Evolutionary conservation across 2,329 filamentous ascomycete genomes (phyloP).

Genomic region (Basipetospora chlamydospora): DNA sequence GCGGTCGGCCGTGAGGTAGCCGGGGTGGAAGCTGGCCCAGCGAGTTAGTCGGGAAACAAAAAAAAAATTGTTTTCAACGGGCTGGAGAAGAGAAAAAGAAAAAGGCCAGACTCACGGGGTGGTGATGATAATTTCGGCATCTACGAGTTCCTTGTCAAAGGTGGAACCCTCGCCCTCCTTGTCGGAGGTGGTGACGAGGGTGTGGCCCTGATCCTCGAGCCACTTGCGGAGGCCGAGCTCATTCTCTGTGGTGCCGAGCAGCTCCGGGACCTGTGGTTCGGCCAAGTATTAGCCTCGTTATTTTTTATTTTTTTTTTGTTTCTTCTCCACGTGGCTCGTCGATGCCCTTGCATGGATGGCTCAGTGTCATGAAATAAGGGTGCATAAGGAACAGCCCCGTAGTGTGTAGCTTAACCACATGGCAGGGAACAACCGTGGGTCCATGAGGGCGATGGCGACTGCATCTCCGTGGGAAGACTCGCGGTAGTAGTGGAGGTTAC

Average conservation of each 20-base stretch:
- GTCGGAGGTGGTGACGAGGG: conserved; percentile 89
- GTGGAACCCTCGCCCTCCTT: conserved; percentile 89
- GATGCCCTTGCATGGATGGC: too few species aligned
- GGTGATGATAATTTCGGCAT: conserved; percentile 97
- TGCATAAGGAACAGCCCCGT: too few species aligned
- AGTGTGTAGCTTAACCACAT: too few species aligned
- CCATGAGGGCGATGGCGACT: too few species aligned
- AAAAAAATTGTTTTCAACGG: neutral
- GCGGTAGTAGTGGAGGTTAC: too few species aligned
- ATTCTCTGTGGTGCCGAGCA: conserved; percentile 94
- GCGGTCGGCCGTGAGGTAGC: conserved; percentile 92
- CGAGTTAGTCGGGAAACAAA: too few species aligned
- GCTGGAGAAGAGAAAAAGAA: conserved; percentile 2
- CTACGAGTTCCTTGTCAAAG: conserved; percentile 90
- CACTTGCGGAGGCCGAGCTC: conserved; percentile 95
- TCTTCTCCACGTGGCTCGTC: neutral
- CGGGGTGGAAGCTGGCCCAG: conserved; percentile 72
- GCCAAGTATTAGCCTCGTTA: too few species aligned
- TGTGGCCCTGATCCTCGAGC: conserved; percentile 95
- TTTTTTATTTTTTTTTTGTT: too few species aligned
- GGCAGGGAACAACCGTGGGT: too few species aligned
- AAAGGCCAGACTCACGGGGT: conserved; percentile 52
- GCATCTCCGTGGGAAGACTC: too few species aligned
- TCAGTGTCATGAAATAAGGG: too few species aligned
- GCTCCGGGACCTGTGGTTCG: conserved; percentile 46